Conservation (phyloP, 1,284 basidiomycete genomes). For the Boletus semigastroideus region DNA sequence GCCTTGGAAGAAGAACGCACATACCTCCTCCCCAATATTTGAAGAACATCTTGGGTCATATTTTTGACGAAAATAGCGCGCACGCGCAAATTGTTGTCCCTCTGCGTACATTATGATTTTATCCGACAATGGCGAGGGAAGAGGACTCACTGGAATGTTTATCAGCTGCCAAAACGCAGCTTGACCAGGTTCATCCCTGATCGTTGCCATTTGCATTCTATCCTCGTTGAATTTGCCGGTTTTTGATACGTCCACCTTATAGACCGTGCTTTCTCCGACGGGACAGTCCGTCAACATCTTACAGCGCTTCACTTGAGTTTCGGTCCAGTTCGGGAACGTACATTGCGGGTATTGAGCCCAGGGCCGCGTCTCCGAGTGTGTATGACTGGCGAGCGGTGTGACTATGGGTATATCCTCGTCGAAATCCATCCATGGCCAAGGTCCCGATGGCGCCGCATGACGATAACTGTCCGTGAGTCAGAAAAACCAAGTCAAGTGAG, state of each 20-base stretch:
- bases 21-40: constrained; percentile 53
- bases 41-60: constrained; percentile 46
- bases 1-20: background rate
- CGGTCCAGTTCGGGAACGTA: constrained; percentile 54
- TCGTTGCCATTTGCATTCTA: background rate
- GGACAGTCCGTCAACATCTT: constrained; percentile 32
- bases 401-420: constrained; percentile 29
- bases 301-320: constrained; percentile 45
- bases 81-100: constrained; percentile 39
- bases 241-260: constrained; percentile 43
- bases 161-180: constrained; percentile 40
- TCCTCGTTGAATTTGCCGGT: constrained; percentile 36
- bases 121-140: background rate
- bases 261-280: constrained; percentile 33
- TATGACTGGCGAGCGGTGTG: background rate
- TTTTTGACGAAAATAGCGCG: constrained; percentile 50
- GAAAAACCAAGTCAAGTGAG: background rate
- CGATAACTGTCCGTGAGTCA: constrained; percentile 25
- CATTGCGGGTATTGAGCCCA: constrained; percentile 53
- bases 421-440: constrained; percentile 37
- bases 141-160: constrained; percentile 22
- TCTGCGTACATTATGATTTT: constrained; percentile 23
- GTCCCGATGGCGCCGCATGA: constrained; percentile 33
- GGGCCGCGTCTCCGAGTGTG: background rate
- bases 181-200: constrained; percentile 23